Conservation (phyloP, 148 eudicot genomes). For the Persicaria tinctoria region DNA sequence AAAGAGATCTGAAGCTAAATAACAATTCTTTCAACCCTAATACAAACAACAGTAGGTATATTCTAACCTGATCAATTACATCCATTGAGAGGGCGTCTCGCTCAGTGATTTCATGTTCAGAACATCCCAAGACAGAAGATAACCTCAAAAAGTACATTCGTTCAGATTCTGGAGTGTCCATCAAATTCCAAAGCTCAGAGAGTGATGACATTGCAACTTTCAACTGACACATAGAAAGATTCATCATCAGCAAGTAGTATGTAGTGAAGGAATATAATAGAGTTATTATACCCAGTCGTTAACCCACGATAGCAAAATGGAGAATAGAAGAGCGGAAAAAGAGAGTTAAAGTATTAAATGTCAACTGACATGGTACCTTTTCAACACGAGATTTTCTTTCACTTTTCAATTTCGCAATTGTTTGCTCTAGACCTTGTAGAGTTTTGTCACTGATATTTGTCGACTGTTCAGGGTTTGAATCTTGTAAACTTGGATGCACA, state of each 20-base stretch:
- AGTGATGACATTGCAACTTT: constrained; percentile 7
- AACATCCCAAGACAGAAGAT: constrained; percentile 2
- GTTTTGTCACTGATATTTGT: constrained; percentile 50
- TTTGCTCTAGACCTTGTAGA: constrained; percentile 46
- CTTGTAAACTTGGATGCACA: constrained; percentile 60
- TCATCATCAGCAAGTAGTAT: constrained; percentile 1
- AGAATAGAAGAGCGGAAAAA: not conserved
- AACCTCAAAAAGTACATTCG: constrained; percentile 9
- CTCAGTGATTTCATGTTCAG: constrained; percentile 9
- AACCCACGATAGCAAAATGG: not conserved
- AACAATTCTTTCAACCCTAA: not conserved
- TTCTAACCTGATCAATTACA: constrained; percentile 15
- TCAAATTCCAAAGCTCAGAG: constrained; percentile 16
- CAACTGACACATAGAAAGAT: constrained; percentile 10
- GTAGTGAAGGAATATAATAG: not conserved
- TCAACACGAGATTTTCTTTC: constrained; percentile 51
- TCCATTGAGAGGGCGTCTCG: constrained; percentile 12
- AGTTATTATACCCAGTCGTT: not conserved
- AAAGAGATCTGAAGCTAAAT: constrained; percentile 2
- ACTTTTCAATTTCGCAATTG: constrained; percentile 35
- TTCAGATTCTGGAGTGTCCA: constrained; percentile 18
- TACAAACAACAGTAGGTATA: not conserved
- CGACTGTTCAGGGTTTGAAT: constrained; percentile 35
- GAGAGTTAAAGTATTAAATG: not conserved
- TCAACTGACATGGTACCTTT: constrained; percentile 29